Base-by-base conservation (phyloP, 2,329 filamentous ascomycete genomes). In the Scolecobasidium constrictum region DNA sequence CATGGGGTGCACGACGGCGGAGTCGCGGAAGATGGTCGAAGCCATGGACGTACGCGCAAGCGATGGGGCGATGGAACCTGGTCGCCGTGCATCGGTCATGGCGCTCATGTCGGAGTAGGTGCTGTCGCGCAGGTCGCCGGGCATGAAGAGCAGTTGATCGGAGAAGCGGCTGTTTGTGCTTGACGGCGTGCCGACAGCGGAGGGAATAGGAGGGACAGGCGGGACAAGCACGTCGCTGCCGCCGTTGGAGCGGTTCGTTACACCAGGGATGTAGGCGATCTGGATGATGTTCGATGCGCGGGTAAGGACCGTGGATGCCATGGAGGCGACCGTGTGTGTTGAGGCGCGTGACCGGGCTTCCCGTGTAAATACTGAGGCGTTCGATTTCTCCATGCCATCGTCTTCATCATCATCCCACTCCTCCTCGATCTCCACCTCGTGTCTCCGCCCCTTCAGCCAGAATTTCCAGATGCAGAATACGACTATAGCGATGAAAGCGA, bases 261-360 rank as follows among this genome's bases (percentile, higher is more conserved):
- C 88, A 47, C 92, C 92, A 12, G 92, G 92, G 51, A 98, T 96
- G 62, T 96, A 98, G 44, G 92, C 92, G 63, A 98, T 98, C 65
- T 96, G 92, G 55, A 98, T 98, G 59, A 98, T 90, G 68, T 98
- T 98, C 56, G 92, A 96, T 38, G 92, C 92, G 48, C 92, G 81
- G 15, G 92, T 96, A 47, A 95, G 75, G 46, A 96, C 87, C 19
- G 90, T 96, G 7, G 88, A 95, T 13, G 92, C 92, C 57, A 98
- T 86, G 11, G 90, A 96, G 55, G 83, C 76, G 43, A 90, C 81
- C n/a, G 85, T 85, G 58, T 92, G 79, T 35, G 85, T 84, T 9
- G 88, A 92, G 43, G 83, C 76, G 52, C 87, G 73, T 50, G 79
- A 72, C 52, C 77, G 73, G 49, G 72, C 61, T 50, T 68, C 65